phyloP scores from a whole-genome alignment of 176 grass and related monocot genomes.

The Oryza meyeriana region DNA sequence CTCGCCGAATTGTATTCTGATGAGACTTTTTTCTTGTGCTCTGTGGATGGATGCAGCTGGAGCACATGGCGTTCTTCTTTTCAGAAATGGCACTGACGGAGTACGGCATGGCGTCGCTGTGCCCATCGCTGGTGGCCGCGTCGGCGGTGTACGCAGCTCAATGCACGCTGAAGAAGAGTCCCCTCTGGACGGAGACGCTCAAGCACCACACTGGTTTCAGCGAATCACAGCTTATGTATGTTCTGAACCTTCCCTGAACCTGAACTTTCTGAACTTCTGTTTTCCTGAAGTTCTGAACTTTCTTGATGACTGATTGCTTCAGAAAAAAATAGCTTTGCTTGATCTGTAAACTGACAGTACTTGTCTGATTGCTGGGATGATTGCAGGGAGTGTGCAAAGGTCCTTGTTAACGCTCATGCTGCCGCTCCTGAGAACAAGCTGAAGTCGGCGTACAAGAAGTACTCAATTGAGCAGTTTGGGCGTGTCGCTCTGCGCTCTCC shows the following conservation, averaged over 20 bases:
- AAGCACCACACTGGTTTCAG: slow-evolving; percentile 49
- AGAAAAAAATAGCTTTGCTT: too few relatives aligned
- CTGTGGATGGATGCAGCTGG: slow-evolving; percentile 26
- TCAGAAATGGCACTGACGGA: slow-evolving; percentile 57
- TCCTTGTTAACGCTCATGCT: slow-evolving; percentile 35
- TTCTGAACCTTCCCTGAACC: neutral
- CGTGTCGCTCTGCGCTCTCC: slow-evolving; percentile 31
- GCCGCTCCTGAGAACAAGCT: slow-evolving; percentile 30
- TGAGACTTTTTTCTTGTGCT: neutral
- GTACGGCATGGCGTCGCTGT: slow-evolving; percentile 34
- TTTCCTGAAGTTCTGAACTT: too few relatives aligned
- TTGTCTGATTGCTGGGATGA: neutral
- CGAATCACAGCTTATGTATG: slow-evolving; percentile 54
- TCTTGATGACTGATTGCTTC: neutral
- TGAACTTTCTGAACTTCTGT: neutral
- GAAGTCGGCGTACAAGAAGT: slow-evolving; percentile 51
- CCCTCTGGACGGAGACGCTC: slow-evolving; percentile 69
- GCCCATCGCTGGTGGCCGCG: slow-evolving; percentile 53
- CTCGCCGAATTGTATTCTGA: neutral
- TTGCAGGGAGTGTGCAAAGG: slow-evolving; percentile 40
- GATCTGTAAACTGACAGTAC: neutral
- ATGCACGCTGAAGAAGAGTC: slow-evolving; percentile 57
- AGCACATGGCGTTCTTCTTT: slow-evolving; percentile 60
- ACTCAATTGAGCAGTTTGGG: slow-evolving; percentile 27
- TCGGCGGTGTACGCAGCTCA: slow-evolving; percentile 60